Evolutionary conservation across 78 protist genomes (phyloP).

Genomic region (Monocercomonoides exilis): DNA sequence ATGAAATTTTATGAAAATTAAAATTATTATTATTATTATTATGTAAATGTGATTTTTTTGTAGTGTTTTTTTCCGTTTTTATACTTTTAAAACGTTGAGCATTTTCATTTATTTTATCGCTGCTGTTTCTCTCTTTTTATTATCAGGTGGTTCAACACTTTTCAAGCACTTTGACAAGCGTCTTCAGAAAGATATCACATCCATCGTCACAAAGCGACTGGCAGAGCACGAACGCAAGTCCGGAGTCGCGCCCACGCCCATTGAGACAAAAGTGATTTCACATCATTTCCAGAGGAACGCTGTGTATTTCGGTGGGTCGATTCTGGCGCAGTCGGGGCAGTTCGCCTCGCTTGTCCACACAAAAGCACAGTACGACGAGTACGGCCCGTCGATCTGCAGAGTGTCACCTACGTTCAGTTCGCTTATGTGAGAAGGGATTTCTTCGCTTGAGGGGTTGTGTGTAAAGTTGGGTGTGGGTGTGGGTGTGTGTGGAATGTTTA

Average conservation of each 20-base stretch:
- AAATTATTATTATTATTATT: too few relatives aligned
- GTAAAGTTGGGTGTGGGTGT: too few relatives aligned
- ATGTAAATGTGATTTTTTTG: too few relatives aligned
- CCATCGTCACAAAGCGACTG: constrained; percentile 14
- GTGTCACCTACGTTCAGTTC: constrained; percentile 62
- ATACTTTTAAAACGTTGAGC: too few relatives aligned
- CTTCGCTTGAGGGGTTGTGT: too few relatives aligned
- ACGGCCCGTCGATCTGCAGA: constrained; percentile 83
- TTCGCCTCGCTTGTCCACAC: constrained; percentile 75
- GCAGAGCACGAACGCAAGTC: constrained; percentile 45
- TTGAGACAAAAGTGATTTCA: constrained; percentile 87
- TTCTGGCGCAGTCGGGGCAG: constrained; percentile 69
- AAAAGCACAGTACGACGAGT: constrained; percentile 84
- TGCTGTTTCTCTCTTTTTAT: not conserved
- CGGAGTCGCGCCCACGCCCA: constrained; percentile 50
- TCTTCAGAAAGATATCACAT: constrained; percentile 78
- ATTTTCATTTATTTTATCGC: not conserved
- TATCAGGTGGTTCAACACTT: constrained; percentile 99
- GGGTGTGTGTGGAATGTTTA: too few relatives aligned
- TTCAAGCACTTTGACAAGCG: constrained; percentile 89
- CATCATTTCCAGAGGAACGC: constrained; percentile 71
- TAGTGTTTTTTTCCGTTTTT: too few relatives aligned
- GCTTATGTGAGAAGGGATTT: not conserved
- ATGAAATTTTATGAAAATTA: too few relatives aligned
- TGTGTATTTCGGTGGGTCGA: constrained; percentile 56